Evolutionary conservation across 225 moss, liverwort and hornwort genomes (phyloP).

Genomic region (Pseudisothecium myosuroides): DNA sequence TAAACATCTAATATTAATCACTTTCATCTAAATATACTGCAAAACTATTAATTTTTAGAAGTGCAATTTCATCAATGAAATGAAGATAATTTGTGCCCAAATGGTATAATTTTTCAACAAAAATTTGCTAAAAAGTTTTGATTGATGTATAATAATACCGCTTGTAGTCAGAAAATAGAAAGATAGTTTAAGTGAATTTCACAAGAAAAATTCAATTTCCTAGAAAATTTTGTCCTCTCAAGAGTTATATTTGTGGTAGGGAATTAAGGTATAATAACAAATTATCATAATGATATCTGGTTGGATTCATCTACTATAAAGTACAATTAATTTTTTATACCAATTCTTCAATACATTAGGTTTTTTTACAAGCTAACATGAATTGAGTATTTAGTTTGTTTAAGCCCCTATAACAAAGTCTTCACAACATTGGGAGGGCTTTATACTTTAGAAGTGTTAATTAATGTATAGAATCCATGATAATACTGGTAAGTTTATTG

Average conservation of each 20-base stretch:
- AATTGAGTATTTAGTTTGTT: not conserved
- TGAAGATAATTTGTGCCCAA: not conserved
- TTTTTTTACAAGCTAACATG: not conserved
- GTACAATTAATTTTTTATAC: not conserved
- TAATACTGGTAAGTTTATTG: not conserved
- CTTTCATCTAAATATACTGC: not conserved
- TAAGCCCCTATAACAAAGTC: not conserved
- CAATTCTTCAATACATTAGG: accelerated
- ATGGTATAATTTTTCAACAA: not conserved
- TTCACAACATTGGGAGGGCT: accelerated
- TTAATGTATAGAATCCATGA: not conserved
- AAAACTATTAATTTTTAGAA: no score
- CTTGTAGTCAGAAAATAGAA: not conserved
- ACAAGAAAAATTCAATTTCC: not conserved
- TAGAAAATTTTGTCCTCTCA: no score
- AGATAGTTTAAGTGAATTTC: not conserved
- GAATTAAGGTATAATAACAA: no score
- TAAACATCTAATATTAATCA: not conserved
- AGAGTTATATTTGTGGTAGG: accelerated
- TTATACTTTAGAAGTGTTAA: not conserved
- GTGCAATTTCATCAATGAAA: not conserved
- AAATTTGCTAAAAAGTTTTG: no score
- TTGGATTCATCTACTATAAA: not conserved
- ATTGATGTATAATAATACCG: not conserved
- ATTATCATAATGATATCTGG: not conserved